These are phyloP conservation scores for Proliferodiscus dingleyae DNA, from an alignment of 2,329 filamentous ascomycete genomes.

Conservation along the genomic window DNA sequence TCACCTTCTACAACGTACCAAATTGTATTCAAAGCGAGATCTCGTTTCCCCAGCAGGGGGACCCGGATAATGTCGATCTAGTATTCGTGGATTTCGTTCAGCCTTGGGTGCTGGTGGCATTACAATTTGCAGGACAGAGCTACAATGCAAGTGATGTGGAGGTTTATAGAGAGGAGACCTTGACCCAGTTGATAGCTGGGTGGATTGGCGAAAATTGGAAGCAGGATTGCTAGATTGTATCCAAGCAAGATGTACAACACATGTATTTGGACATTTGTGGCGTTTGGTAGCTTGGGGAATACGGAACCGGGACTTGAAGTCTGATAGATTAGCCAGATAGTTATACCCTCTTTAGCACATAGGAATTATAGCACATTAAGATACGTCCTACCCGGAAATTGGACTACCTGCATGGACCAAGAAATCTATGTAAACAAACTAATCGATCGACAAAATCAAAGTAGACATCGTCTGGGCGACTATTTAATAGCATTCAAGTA, in stretches of 20 bases:
- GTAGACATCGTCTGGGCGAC: too few relatives aligned
- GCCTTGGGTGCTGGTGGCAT: constrained; percentile 70
- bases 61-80: constrained; percentile 74
- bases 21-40: constrained; percentile 75
- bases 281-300: too few relatives aligned
- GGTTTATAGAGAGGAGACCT: constrained; percentile 46
- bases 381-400: too few relatives aligned
- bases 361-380: too few relatives aligned
- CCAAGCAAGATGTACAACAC: neutral
- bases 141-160: constrained; percentile 45
- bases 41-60: constrained; percentile 48
- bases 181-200: constrained; percentile 50
- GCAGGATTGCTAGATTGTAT: constrained; percentile 24
- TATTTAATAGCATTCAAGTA: too few relatives aligned
- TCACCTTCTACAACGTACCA: constrained; percentile 72
- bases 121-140: constrained; percentile 55
- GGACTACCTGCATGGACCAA: too few relatives aligned
- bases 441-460: too few relatives aligned
- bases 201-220: constrained; percentile 59
- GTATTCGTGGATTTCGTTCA: constrained; percentile 91
- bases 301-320: too few relatives aligned
- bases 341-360: too few relatives aligned
- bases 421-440: too few relatives aligned
- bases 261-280: too few relatives aligned
- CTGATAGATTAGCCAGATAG: too few relatives aligned